phyloP scores from a whole-genome alignment of 805 yeast genomes.

The Wickerhamiella siamensis region DNA sequence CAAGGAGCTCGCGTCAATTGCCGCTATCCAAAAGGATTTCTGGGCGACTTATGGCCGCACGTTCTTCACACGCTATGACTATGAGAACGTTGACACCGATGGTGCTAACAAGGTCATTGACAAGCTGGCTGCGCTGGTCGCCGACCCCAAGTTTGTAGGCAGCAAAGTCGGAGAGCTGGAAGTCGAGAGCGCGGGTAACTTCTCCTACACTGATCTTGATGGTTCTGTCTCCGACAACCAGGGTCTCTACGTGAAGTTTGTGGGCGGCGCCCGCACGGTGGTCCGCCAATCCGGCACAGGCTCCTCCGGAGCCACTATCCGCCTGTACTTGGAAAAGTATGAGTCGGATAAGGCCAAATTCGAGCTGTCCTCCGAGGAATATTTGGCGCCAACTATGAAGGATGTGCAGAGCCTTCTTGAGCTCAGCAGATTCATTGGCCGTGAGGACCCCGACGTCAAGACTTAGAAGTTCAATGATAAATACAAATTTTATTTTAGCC shows the following conservation, averaged over 20 bases:
- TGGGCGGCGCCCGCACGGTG: conserved; percentile 71
- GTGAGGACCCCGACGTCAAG: conserved; percentile 76
- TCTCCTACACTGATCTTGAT: conserved; percentile 85
- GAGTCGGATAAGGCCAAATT: conserved; percentile 42
- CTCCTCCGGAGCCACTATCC: conserved; percentile 91
- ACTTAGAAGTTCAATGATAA: conserved; percentile 33
- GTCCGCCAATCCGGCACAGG: conserved; percentile 95
- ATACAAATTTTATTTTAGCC: background rate
- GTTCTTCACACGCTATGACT: conserved; percentile 93
- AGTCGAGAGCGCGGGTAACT: conserved; percentile 71
- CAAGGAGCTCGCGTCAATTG: conserved; percentile 57
- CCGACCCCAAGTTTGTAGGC: conserved; percentile 36
- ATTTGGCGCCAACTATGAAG: conserved; percentile 45
- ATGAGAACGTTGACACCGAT: conserved; percentile 63
- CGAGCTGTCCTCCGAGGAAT: conserved; percentile 46
- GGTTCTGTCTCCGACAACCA: conserved; percentile 80
- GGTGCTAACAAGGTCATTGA: conserved; percentile 60
- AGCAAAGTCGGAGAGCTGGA: conserved; percentile 36
- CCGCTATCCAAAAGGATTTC: conserved; percentile 66
- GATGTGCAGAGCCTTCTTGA: conserved; percentile 54
- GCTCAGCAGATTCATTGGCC: conserved; percentile 61
- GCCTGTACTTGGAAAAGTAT: conserved; percentile 81
- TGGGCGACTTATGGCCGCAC: conserved; percentile 92
- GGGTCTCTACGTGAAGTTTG: conserved; percentile 73
- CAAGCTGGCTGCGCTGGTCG: conserved; percentile 29